Conservation (phyloP, 1,284 basidiomycete species). For the Tilletia walkeri region DNA sequence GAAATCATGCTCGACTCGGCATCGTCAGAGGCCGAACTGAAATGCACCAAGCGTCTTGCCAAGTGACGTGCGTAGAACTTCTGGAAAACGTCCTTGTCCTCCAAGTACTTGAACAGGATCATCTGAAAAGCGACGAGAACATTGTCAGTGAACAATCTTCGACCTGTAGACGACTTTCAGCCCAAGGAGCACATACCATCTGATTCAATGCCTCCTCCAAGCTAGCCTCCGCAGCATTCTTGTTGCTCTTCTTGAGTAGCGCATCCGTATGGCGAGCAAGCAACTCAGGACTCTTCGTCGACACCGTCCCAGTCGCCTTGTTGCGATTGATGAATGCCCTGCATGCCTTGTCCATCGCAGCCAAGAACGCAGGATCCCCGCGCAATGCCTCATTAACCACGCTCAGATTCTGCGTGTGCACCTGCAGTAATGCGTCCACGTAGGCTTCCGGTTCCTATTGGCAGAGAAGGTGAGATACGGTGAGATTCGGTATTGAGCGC, state of each 20-base stretch:
- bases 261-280: constrained; percentile 91
- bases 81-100: constrained; percentile 99
- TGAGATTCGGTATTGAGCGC: neutral
- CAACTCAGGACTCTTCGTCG: constrained; percentile 80
- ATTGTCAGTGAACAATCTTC: neutral
- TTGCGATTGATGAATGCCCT: constrained; percentile 95
- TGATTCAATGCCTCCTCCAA: constrained; percentile 86
- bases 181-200: constrained; percentile 57
- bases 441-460: constrained; percentile 77
- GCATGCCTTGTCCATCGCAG: constrained; percentile 87
- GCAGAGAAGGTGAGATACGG: neutral
- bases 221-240: constrained; percentile 80
- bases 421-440: constrained; percentile 84
- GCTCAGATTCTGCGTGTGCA: constrained; percentile 87
- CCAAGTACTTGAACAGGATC: constrained; percentile 97
- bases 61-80: constrained; percentile 97
- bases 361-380: constrained; percentile 90
- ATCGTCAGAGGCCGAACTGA: constrained; percentile 91
- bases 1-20: constrained; percentile 98
- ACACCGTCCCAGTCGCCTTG: constrained; percentile 62
- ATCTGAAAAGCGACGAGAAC: constrained; percentile 59
- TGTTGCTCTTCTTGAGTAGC: constrained; percentile 90
- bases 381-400: constrained; percentile 88
- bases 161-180: neutral
- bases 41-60: constrained; percentile 88